Conservation (phyloP, 163 green algal species). For the Chlorella variabilis region DNA sequence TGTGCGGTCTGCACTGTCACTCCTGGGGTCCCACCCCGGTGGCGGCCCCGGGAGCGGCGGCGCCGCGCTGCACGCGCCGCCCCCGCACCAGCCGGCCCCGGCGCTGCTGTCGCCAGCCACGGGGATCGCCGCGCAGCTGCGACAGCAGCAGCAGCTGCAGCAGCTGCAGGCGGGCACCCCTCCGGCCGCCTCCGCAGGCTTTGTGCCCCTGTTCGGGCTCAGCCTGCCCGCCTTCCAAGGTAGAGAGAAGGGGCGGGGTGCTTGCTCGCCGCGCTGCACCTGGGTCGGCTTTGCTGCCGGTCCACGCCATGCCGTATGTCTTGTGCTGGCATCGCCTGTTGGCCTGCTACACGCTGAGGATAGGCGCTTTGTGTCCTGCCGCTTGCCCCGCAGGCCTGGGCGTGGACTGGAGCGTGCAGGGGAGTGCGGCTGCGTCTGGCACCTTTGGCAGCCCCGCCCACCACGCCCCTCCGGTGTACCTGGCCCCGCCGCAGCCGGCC, state of each 20-base stretch:
- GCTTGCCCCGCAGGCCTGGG: slow-evolving; percentile 6
- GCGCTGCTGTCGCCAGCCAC: background rate
- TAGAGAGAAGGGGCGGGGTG: background rate
- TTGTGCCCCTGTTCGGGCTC: slow-evolving; percentile 43
- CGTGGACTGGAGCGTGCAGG: slow-evolving; percentile 42
- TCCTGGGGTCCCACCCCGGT: too few species aligned
- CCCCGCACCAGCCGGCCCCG: background rate
- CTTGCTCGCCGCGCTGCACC: background rate
- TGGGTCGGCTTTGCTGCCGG: too few species aligned
- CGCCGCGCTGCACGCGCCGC: too few species aligned
- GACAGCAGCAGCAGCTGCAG: background rate
- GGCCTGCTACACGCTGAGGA: too few species aligned
- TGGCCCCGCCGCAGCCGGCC: too few species aligned
- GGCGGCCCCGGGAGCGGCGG: background rate
- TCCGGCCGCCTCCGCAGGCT: background rate
- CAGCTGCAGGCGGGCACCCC: background rate
- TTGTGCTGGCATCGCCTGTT: too few species aligned
- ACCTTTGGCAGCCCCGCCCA: slow-evolving; percentile 22
- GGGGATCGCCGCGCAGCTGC: background rate
- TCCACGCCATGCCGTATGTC: too few species aligned
- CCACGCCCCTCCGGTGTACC: background rate
- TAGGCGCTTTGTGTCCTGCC: background rate
- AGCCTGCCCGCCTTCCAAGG: slow-evolving; percentile 22
- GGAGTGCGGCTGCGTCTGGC: background rate
- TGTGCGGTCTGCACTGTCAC: too few species aligned